Evolutionary conservation across 2,329 filamentous ascomycete species (phyloP).

Genomic region (Botryotinia convoluta): DNA sequence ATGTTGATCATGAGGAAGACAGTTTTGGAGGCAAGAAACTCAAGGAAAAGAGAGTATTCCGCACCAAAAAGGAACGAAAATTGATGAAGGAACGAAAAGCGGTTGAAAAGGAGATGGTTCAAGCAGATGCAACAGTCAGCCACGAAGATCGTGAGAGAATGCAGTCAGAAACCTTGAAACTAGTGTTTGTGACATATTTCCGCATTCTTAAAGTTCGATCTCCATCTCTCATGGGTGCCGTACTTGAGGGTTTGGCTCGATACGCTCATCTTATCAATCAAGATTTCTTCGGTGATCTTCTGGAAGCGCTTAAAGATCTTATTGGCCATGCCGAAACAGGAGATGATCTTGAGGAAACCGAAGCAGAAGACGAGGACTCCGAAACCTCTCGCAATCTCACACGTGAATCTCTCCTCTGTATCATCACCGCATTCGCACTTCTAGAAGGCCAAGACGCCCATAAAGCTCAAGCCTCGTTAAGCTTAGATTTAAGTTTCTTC

Average conservation of each 20-base stretch:
- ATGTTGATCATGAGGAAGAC: constrained; percentile 59
- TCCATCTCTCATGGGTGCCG: constrained; percentile 90
- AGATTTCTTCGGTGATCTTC: constrained; percentile 94
- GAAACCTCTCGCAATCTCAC: constrained; percentile 67
- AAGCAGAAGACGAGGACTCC: constrained; percentile 49
- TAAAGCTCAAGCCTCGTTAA: constrained; percentile 75
- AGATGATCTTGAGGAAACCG: constrained; percentile 44
- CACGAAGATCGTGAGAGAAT: constrained; percentile 92
- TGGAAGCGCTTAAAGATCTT: constrained; percentile 91
- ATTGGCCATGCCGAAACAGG: constrained; percentile 70
- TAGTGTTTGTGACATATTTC: constrained; percentile 95
- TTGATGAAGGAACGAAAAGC: constrained; percentile 78
- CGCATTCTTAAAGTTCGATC: constrained; percentile 82
- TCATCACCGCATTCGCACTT: constrained; percentile 93
- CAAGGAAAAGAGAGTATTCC: constrained; percentile 78
- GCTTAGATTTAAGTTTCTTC: constrained; percentile 93
- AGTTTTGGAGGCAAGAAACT: constrained; percentile 52
- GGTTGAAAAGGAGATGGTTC: constrained; percentile 88
- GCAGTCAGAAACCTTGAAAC: constrained; percentile 92
- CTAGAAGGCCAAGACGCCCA: constrained; percentile 90
- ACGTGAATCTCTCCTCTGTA: constrained; percentile 87
- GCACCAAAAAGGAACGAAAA: constrained; percentile 86
- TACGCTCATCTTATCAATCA: constrained; percentile 98
- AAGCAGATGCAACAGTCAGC: constrained; percentile 85
- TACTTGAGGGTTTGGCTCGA: constrained; percentile 88